Base-by-base conservation (phyloP, 768 basidiomycete genomes). In the Podaxis sp. region DNA sequence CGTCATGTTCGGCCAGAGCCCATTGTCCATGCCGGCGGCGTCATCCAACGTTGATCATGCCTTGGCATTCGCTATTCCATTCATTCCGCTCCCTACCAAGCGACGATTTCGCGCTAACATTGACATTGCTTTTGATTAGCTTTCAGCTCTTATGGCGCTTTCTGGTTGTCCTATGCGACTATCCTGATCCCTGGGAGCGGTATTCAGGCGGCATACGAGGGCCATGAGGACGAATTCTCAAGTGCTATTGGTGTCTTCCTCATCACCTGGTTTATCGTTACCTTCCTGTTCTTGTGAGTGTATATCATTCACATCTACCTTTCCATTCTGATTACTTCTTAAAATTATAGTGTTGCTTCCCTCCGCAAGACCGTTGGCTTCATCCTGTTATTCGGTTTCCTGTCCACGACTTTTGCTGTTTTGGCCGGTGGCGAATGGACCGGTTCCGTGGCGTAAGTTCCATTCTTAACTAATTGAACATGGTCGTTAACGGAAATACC, bases 91-190 rank as follows among this genome's bases (percentile, higher is more conserved):
- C 27, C 27, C 25, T 55, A 25, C 27, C 52, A 54, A 44, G 50
- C 37, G 38, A 16, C 50, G 5, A 44, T 44, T 18, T 44, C 6
- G 16, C 36, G 25, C 21, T 57, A 38, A 57, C 47, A 10, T 40
- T 27, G 27, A 16, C 7, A 16, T 21, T 42, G 4, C 7, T 55
- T 38, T 42, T 63, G 54, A 36, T 28, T 65, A 90, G 91, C 91
- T 0, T 94, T 93, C 79, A 78, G 84, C 0, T 88, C 88, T 1
- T 95, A 89, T 62, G 93, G 93, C 23, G 89, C 86, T 2, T 95
- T 94, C 79, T 95, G 92, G 92, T 76, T 94, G 75, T 91, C 91
- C 4, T 94, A 84, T 52, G 90, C 84, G 3, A 77, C 82, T 0
- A 85, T 95, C 66, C 72, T 88, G 68, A 80, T 91, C 50, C 93